Evolutionary conservation across 2,329 filamentous ascomycete genomes (phyloP).

Genomic region (Xylaria sp.): DNA sequence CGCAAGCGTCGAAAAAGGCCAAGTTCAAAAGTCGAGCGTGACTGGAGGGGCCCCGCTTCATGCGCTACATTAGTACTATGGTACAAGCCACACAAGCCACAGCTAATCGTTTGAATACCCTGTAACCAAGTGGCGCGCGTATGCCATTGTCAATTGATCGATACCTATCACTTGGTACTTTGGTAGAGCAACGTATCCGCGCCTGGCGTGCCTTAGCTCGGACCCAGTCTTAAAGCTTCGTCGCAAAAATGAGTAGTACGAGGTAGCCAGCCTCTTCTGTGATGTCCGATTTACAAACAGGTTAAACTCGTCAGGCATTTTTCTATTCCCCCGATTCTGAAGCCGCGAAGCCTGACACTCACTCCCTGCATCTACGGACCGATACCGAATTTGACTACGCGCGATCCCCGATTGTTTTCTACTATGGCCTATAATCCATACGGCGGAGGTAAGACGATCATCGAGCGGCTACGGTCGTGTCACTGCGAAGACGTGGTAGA

Average conservation of each 20-base stretch:
- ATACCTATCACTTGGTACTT: neutral
- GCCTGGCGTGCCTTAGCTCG: neutral
- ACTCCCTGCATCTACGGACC: neutral
- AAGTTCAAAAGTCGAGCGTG: slow-evolving; percentile 12
- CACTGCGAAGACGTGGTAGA: neutral
- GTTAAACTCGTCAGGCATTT: slow-evolving; percentile 4
- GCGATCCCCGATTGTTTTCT: slow-evolving; percentile 14
- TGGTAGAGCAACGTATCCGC: slow-evolving; percentile 14
- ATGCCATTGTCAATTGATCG: neutral
- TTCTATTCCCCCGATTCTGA: neutral
- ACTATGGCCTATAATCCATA: slow-evolving; percentile 72
- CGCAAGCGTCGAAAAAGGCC: neutral
- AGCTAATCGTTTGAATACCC: neutral
- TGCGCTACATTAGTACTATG: too few relatives aligned
- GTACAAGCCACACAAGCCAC: slow-evolving; percentile 15
- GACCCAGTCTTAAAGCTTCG: slow-evolving; percentile 25
- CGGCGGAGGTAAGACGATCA: slow-evolving; percentile 51
- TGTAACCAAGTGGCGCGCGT: neutral
- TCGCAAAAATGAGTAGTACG: slow-evolving; percentile 35
- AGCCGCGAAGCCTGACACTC: neutral
- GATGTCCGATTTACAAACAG: slow-evolving; percentile 21
- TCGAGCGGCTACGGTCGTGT: slow-evolving; percentile 3
- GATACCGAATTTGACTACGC: slow-evolving; percentile 4
- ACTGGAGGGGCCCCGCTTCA: neutral
- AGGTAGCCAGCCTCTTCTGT: slow-evolving; percentile 10